Conservation (phyloP, 2,329 filamentous ascomycete species). For the Pestalotiopsis sp. region DNA sequence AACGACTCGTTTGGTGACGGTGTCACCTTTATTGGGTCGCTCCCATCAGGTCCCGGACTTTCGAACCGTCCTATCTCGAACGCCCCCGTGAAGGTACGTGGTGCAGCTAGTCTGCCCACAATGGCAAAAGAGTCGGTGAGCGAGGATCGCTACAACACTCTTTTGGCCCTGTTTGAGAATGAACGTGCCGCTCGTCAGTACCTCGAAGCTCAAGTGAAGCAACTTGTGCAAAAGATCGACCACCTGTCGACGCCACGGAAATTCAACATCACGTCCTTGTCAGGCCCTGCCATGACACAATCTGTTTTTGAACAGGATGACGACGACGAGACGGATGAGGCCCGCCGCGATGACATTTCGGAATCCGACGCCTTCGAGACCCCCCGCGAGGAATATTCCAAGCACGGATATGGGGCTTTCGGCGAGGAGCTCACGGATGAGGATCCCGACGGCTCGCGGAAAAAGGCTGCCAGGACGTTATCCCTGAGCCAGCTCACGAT, state of each 20-base stretch:
- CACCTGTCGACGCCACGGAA: conserved; percentile 44
- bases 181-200: conserved; percentile 59
- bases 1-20: conserved; percentile 50
- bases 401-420: conserved; percentile 41
- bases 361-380: conserved; percentile 55
- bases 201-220: conserved; percentile 59
- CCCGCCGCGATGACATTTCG: conserved; percentile 24
- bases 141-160: conserved; percentile 50
- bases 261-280: conserved; percentile 31
- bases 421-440: conserved; percentile 44
- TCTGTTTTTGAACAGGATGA: conserved; percentile 48
- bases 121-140: conserved; percentile 40
- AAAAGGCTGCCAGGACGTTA: conserved; percentile 64
- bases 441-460: conserved; percentile 39
- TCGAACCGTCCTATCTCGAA: conserved; percentile 41
- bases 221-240: conserved; percentile 53
- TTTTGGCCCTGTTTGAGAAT: conserved; percentile 56
- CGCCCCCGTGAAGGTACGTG: conserved; percentile 48
- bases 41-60: conserved; percentile 27
- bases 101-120: conserved; percentile 46
- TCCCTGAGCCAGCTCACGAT: conserved; percentile 65
- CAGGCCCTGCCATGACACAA: conserved; percentile 34
- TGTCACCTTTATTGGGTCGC: conserved; percentile 46
- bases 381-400: conserved; percentile 47
- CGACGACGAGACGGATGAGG: conserved; percentile 34